These are phyloP conservation scores for Ramalina intermedia DNA, from an alignment of 495 filamentous ascomycete species.

Conservation along the genomic window DNA sequence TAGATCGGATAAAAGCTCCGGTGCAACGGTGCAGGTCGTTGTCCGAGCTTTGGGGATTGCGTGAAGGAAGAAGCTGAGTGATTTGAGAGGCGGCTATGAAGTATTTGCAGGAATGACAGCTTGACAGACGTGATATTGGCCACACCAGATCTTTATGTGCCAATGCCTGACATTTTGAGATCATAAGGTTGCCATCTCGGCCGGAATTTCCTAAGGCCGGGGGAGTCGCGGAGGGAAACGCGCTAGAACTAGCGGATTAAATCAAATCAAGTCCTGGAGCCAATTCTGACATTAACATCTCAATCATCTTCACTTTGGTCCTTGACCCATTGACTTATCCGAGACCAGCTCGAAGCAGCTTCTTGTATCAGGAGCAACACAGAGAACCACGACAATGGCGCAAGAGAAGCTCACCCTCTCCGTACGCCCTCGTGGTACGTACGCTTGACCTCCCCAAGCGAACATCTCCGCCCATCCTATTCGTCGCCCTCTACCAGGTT, in stretches of 20 bases:
- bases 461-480: neutral
- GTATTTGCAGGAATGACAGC: neutral
- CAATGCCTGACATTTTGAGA: neutral
- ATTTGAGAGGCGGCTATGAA: neutral
- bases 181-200: neutral
- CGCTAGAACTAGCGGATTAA: neutral
- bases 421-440: slow-evolving; percentile 15
- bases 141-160: neutral
- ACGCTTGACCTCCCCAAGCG: neutral
- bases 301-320: too few species aligned
- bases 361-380: neutral
- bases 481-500: too few species aligned
- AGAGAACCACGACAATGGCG: neutral
- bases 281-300: neutral
- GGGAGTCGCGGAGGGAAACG: too few species aligned
- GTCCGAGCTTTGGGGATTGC: slow-evolving; percentile 21
- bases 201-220: neutral
- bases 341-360: too few species aligned
- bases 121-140: neutral
- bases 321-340: too few species aligned
- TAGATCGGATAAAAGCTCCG: slow-evolving; percentile 14
- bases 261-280: neutral
- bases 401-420: slow-evolving; percentile 11
- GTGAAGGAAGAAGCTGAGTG: neutral
- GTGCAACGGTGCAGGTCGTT: slow-evolving; percentile 39